Base-by-base conservation (phyloP, 2,329 filamentous ascomycete genomes). In the Acrocalymma vagum region DNA sequence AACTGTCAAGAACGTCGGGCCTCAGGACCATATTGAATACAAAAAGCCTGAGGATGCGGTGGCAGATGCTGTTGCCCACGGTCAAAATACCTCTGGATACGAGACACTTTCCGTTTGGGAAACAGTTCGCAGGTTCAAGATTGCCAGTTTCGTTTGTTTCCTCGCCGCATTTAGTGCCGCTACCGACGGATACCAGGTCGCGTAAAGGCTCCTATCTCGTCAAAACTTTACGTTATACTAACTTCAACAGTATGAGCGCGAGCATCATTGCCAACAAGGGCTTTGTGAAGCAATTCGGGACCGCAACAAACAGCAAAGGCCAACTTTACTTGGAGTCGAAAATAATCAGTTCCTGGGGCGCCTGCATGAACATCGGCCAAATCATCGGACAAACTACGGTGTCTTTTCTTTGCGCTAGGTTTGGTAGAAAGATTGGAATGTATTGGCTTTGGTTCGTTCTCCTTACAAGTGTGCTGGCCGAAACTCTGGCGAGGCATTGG, bases 201-300 rank as follows among this genome's bases (percentile, higher is more conserved):
- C 11, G 32, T 35, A n/a, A 10, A 22, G 24, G n/a, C n/a, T n/a
- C n/a, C n/a, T n/a, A n/a, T n/a, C n/a, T n/a, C n/a, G n/a, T n/a
- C n/a, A n/a, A n/a, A n/a, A n/a, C n/a, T n/a, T n/a, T n/a, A n/a
- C n/a, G n/a, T n/a, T n/a, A n/a, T n/a, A n/a, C n/a, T n/a, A n/a
- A 18, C 22, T 21, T n/a, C n/a, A 18, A 21, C 52, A 35, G 32
- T 35, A 15, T 73, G 1, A 73, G 72, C 35, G 69, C 65, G 2
- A 65, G 68, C 15, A 67, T 74, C 3, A 10, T 40, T n/a, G 65
- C 71, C 1, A 74, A 74, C 40, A 65, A 68, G 24, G 72, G 72
- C 2, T 74, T 74, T 37, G 71, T 74, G 24, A 52, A 33, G n/a
- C 70, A 72, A 26, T 60, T 74, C 29, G 53, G 65, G 0, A 53